Conservation (phyloP, 768 basidiomycete species). For the Megacollybia marginata region DNA sequence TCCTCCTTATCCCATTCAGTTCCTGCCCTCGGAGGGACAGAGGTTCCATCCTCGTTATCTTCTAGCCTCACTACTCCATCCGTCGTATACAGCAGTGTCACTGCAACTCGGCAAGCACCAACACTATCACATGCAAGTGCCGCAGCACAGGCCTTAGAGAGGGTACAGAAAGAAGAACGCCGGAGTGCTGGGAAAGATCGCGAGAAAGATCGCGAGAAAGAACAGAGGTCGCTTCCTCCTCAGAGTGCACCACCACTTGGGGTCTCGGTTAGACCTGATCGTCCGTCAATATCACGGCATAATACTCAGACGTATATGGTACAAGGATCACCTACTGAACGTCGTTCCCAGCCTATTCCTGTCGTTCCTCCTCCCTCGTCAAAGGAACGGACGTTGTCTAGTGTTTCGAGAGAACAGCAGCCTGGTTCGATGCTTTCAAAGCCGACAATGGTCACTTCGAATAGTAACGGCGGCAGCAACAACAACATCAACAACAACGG, state of each 20-base stretch:
- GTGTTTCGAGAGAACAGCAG: too few species aligned
- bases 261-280: background rate
- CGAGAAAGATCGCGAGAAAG: background rate
- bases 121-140: background rate
- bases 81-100: background rate
- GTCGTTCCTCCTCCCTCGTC: too few species aligned
- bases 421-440: too few species aligned
- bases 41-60: background rate
- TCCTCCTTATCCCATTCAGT: background rate
- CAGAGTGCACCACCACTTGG: background rate
- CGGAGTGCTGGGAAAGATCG: slow-evolving; percentile 20
- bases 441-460: too few species aligned
- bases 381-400: too few species aligned
- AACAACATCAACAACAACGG: too few species aligned
- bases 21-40: background rate
- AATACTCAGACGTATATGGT: too few species aligned
- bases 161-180: slow-evolving; percentile 17
- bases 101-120: background rate
- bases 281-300: too few species aligned
- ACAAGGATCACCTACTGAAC: too few species aligned
- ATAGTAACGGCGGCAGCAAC: too few species aligned
- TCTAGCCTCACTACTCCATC: background rate
- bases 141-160: slow-evolving; percentile 13
- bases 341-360: too few species aligned
- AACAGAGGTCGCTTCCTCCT: background rate